Base-by-base conservation (phyloP, 2,329 filamentous ascomycete genomes). In the Cercospora sp. region DNA sequence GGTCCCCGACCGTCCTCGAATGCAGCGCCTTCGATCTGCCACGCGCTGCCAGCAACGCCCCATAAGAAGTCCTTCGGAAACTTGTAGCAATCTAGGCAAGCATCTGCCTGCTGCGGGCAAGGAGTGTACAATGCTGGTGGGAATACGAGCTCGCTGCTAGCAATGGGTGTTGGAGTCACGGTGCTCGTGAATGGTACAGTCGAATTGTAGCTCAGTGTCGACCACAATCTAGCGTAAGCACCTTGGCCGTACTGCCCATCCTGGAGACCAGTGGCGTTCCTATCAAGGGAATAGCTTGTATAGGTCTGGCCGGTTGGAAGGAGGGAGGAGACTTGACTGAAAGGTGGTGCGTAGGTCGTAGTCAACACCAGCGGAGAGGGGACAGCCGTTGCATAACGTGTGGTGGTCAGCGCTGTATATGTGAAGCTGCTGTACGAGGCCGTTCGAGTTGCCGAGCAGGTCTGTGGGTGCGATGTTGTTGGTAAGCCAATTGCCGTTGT, bases 11-110 rank as follows among this genome's bases (percentile, higher is more conserved):
- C 77, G 28, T 78, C 77, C 30, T 69, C 72, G 9, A 69, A 72
- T 3, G 71, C 72, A 13, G 74, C 76, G 18, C 76, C 77, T 65
- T 79, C 78, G 40, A 79, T 73, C 64, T 79, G 78, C 63, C 71
- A 78, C 2, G 78, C 77, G 32, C 75, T 73, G 26, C 74, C 73
- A 12, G 77, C 81, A 10, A 77, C 75, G 9, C 77, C 77, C 74
- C 75, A 79, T 10, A 69, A 65, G 65, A 78, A 79, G 61, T 76
- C 72, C 21, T 71, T 70, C 0, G 77, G 77, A 24, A 79, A 73
- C 12, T 74, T 72, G 70, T 74, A 77, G 49, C 73, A 76, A 24
- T 75, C 69, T 3, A 76, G 69, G 62, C 73, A 43, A 77, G 79
- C 69, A 77, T 78, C 18, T 66, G 16, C 49, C 71, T 67, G 26